Evolutionary conservation across 192 early-diverging fungal genomes (phyloP).

Genomic region (Backusella sp.): DNA sequence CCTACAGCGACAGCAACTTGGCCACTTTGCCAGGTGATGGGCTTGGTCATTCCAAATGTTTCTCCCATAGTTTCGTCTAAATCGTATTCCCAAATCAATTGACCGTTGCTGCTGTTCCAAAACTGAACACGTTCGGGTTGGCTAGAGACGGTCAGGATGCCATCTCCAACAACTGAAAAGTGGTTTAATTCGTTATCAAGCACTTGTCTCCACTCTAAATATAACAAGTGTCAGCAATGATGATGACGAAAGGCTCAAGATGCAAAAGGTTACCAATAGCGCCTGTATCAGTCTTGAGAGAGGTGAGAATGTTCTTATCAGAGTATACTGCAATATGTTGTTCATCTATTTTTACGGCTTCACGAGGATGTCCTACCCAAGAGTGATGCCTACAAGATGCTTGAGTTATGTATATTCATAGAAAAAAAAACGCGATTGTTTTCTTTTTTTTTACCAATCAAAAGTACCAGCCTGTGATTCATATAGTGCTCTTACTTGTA

Average conservation of each 20-base stretch:
- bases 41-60: neutral
- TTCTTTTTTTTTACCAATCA: slow-evolving; percentile 45
- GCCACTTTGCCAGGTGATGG: slow-evolving; percentile 6
- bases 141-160: slow-evolving; percentile 43
- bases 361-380: slow-evolving; percentile 49
- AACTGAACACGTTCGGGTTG: slow-evolving; percentile 23
- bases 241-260: neutral
- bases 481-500: slow-evolving; percentile 32
- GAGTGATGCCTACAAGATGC: slow-evolving; percentile 48
- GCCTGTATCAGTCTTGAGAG: slow-evolving; percentile 64
- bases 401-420: neutral
- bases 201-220: slow-evolving; percentile 74
- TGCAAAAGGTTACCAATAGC: slow-evolving; percentile 50
- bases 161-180: slow-evolving; percentile 44
- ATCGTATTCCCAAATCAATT: slow-evolving; percentile 31
- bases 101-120: slow-evolving; percentile 39
- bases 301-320: slow-evolving; percentile 74
- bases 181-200: slow-evolving; percentile 59
- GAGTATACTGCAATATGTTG: slow-evolving; percentile 56
- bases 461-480: slow-evolving; percentile 47
- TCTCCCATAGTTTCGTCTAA: neutral
- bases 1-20: slow-evolving; percentile 9
- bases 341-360: slow-evolving; percentile 34
- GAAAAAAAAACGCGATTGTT: neutral
- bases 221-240: neutral